phyloP scores from a whole-genome alignment of 768 basidiomycete species.

The Agaricus subrufescens region DNA sequence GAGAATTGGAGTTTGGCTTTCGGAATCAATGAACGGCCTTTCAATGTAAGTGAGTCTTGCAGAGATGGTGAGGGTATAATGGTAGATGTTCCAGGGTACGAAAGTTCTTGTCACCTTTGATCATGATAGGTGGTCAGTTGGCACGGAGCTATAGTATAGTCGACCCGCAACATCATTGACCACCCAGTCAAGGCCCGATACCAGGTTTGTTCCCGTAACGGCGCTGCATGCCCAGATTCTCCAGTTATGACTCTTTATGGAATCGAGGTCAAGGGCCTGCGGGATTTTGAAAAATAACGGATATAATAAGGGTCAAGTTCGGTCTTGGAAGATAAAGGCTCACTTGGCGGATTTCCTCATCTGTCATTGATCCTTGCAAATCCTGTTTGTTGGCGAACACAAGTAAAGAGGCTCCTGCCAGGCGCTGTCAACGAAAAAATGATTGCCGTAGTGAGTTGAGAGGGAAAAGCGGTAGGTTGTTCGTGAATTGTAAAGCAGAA shows the following conservation, averaged over 20 bases:
- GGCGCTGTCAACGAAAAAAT: slow-evolving; percentile 49
- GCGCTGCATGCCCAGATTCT: slow-evolving; percentile 90
- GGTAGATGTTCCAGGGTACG: neutral
- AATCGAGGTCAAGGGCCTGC: slow-evolving; percentile 75
- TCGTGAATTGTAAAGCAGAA: slow-evolving; percentile 6
- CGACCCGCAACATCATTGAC: slow-evolving; percentile 84
- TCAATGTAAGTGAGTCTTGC: neutral
- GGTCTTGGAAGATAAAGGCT: slow-evolving; percentile 24
- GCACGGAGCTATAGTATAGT: slow-evolving; percentile 72
- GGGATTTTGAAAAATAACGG: neutral
- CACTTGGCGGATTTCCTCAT: slow-evolving; percentile 79
- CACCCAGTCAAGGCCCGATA: slow-evolving; percentile 88
- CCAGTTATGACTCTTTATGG: slow-evolving; percentile 89
- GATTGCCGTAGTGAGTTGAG: slow-evolving; percentile 15
- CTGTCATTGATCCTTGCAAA: slow-evolving; percentile 79
- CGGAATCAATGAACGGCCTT: neutral
- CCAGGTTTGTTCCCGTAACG: slow-evolving; percentile 79
- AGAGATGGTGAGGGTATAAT: neutral
- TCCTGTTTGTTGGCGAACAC: slow-evolving; percentile 99
- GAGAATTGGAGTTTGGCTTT: neutral
- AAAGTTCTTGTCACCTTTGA: neutral
- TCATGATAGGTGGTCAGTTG: slow-evolving; percentile 14
- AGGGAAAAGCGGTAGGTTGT: slow-evolving; percentile 5
- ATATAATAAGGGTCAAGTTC: slow-evolving; percentile 11
- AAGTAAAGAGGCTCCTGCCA: slow-evolving; percentile 93